phyloP scores from a whole-genome alignment of 495 filamentous ascomycete species.

The Penicillium malachiteum region DNA sequence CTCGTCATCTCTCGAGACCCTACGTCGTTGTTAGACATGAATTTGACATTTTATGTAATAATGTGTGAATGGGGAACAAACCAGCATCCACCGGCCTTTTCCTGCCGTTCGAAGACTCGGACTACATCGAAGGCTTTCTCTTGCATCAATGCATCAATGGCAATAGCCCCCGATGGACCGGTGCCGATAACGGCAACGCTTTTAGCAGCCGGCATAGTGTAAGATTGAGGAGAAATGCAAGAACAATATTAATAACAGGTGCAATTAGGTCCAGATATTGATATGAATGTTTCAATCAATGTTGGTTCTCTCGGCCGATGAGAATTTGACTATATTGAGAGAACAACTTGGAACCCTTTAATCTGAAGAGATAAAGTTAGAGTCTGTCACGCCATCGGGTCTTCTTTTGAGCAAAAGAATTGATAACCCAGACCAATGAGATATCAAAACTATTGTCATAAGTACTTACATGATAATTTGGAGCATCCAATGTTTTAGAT shows the following conservation, averaged over 20 bases:
- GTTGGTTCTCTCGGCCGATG: constrained; percentile 24
- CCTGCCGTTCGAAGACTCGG: constrained; percentile 59
- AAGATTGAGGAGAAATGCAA: neutral
- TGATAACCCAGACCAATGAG: neutral
- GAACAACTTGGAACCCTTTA: neutral
- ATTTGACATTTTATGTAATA: too few species aligned
- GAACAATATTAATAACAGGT: neutral
- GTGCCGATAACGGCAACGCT: constrained; percentile 59
- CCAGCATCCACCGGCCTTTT: constrained; percentile 59
- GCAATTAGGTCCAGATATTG: neutral
- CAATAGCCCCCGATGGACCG: constrained; percentile 58
- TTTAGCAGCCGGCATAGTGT: constrained; percentile 35
- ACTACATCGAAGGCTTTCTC: constrained; percentile 56
- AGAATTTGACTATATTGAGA: neutral
- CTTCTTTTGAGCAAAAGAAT: constrained; percentile 14
- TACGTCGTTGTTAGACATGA: constrained; percentile 4
- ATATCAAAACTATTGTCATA: too few species aligned
- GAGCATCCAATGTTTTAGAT: too few species aligned
- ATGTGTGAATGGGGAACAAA: constrained; percentile 22
- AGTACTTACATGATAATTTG: too few species aligned
- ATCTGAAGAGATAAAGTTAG: constrained; percentile 15
- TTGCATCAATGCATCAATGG: constrained; percentile 55
- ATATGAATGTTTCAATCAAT: neutral
- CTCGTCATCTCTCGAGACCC: constrained; percentile 43
- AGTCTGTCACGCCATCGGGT: constrained; percentile 25